Evolutionary conservation across 495 filamentous ascomycete species (phyloP).

Genomic region (Penicillium flavigenum): DNA sequence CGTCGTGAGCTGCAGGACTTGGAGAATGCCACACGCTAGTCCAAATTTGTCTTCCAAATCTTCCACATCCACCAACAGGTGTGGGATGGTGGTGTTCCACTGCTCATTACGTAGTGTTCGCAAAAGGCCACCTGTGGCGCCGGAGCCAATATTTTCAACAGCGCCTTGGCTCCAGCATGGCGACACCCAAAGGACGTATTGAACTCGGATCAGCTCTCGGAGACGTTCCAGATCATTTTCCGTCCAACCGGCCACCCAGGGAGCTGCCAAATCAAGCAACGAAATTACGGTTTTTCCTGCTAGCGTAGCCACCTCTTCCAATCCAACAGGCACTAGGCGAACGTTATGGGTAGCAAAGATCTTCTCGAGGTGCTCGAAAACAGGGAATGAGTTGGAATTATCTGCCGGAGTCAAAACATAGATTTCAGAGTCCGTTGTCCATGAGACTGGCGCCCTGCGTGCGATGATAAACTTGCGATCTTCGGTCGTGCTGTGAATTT

Average conservation of each 20-base stretch:
- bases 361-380: slow-evolving; percentile 19
- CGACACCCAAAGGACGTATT: slow-evolving; percentile 30
- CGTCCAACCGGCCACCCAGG: slow-evolving; percentile 22
- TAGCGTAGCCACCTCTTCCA: slow-evolving; percentile 17
- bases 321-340: slow-evolving; percentile 14
- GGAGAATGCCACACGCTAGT: slow-evolving; percentile 17
- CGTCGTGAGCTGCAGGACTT: slow-evolving; percentile 23
- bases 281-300: slow-evolving; percentile 26
- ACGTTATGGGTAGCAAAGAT: slow-evolving; percentile 17
- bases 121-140: slow-evolving; percentile 23
- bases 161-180: slow-evolving; percentile 14
- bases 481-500: slow-evolving; percentile 15
- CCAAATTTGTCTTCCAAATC: slow-evolving; percentile 14
- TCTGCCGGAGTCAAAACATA: slow-evolving; percentile 15
- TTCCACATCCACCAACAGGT: slow-evolving; percentile 15
- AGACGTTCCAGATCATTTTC: slow-evolving; percentile 18
- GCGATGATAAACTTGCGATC: slow-evolving; percentile 17
- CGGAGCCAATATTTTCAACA: slow-evolving; percentile 14
- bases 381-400: slow-evolving; percentile 7
- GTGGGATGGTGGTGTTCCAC: slow-evolving; percentile 18
- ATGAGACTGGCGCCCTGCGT: slow-evolving; percentile 13
- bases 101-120: slow-evolving; percentile 29
- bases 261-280: slow-evolving; percentile 20
- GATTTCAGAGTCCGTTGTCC: slow-evolving; percentile 19
- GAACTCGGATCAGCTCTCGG: slow-evolving; percentile 16